Evolutionary conservation across 371 early-diverging fungal species (phyloP), one percentile per base, ranked within the genome.

Genomic region (Mucor piriformis): DNA sequence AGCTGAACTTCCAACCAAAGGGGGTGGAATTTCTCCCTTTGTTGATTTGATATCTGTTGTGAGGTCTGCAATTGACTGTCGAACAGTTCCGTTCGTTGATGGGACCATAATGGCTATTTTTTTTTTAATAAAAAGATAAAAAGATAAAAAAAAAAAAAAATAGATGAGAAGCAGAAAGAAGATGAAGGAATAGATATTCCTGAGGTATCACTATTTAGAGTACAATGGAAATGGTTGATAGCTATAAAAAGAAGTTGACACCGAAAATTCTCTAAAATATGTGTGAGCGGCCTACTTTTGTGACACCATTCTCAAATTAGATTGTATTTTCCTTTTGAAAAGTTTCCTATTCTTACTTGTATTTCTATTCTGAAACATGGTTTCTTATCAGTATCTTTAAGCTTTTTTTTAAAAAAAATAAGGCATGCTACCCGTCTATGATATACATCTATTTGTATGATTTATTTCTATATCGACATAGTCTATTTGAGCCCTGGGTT

Each of bases 1-100:
- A 29, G 87, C 79, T 0, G 91, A 88, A 32, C 89, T 83, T 6
- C 92, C 92, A 2, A 91, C 90, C 24, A 90, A 73, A 2, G 92
- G 87, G 13, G 91, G 91, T 11, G 92, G 92, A 40, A 88, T 75
- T 42, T 90, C 88, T 24, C 92, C 92, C 6, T 83, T 83, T 21
- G 91, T 90, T 61, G 25, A 16, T 37, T 58, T 66, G 6, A 34
- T 56, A 7, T 51, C 57, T 10, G 66, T 60, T 18, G 66, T 61
- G 4, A 66, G 56, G 23, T 61, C 66, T 32, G 66, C 51, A 40
- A 66, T 52, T 15, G 66, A 66, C 27, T 66, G 66, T 20, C 54
- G 43, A 29, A 18, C 23, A 32, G 10, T 3, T 33, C 42, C 42
- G 12, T 24, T 20, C 12, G 54, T 42, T 32, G 15, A 29, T 42